Evolutionary conservation across 1,284 basidiomycete genomes (phyloP).

Genomic region (Melampsora medusae): DNA sequence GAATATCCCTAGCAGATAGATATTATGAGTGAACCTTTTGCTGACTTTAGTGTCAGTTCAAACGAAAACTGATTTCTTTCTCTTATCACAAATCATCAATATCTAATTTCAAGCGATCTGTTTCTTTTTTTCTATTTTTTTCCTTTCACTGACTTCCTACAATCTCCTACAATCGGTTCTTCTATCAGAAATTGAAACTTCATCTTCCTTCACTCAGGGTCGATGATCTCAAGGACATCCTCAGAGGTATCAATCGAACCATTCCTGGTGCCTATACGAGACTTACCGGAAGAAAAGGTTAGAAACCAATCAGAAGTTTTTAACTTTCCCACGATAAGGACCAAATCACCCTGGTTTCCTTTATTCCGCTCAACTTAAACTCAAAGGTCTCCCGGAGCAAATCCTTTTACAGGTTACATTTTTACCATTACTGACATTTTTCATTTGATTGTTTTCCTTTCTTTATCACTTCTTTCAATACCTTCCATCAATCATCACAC

Average conservation of each 20-base stretch:
- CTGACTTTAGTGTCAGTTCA: neutral
- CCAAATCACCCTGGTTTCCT: no score
- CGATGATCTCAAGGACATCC: slow-evolving; percentile 27
- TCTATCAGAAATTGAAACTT: slow-evolving; percentile 24
- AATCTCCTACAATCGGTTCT: neutral
- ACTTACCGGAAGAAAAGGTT: slow-evolving; percentile 31
- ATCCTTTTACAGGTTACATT: neutral
- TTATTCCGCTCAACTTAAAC: neutral
- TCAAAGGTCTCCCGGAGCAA: neutral
- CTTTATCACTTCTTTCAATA: neutral
- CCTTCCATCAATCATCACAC: neutral
- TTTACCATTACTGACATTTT: neutral
- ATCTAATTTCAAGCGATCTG: neutral
- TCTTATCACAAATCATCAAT: neutral
- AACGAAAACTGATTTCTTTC: neutral
- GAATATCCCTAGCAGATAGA: no score
- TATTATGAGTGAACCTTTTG: neutral
- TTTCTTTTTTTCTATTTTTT: neutral
- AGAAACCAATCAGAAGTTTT: neutral
- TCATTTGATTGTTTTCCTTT: neutral
- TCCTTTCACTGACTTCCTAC: neutral
- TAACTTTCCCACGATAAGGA: neutral
- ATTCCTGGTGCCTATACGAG: slow-evolving; percentile 2
- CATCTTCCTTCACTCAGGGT: slow-evolving; percentile 24
- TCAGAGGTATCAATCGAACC: slow-evolving; percentile 22